These are phyloP conservation scores for Fomitopsis pulvina DNA, from an alignment of 768 basidiomycete genomes.

Conservation along the genomic window DNA sequence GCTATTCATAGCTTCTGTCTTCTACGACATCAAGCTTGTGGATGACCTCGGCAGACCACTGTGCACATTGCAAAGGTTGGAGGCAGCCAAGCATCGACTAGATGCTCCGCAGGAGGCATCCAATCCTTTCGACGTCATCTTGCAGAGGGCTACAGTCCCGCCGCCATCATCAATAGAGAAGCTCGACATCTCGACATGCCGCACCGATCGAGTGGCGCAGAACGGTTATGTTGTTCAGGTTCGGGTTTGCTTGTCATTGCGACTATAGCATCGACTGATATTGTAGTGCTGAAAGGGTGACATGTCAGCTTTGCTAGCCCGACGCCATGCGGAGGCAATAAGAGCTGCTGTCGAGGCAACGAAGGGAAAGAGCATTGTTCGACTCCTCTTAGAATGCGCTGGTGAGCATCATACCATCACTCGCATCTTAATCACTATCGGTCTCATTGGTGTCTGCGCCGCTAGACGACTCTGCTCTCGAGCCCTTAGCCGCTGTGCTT, in stretches of 20 bases:
- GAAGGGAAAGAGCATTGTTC: no score
- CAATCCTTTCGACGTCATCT: not conserved
- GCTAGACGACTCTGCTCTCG: no score
- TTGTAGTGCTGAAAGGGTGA: no score
- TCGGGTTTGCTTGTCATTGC: no score
- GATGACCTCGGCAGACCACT: constrained; percentile 21
- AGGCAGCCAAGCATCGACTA: constrained; percentile 4
- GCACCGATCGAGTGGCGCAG: no score
- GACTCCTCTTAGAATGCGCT: not conserved
- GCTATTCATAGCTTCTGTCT: constrained; percentile 15
- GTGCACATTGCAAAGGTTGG: constrained; percentile 13
- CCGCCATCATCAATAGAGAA: no score
- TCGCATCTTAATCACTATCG: not conserved
- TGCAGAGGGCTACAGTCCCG: not conserved
- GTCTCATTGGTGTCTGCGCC: not conserved
- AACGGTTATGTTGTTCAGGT: no score
- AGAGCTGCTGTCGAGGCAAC: no score
- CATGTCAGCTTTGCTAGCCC: no score
- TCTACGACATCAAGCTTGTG: constrained; percentile 22
- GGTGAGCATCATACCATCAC: not conserved
- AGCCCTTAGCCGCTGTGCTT: not conserved
- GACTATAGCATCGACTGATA: no score
- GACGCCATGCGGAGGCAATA: no score
- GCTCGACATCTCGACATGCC: no score
- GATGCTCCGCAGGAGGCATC: not conserved